These are phyloP conservation scores for Zygosaccharomyces pseudorouxii DNA, from an alignment of 805 yeast genomes.

Conservation along the genomic window DNA sequence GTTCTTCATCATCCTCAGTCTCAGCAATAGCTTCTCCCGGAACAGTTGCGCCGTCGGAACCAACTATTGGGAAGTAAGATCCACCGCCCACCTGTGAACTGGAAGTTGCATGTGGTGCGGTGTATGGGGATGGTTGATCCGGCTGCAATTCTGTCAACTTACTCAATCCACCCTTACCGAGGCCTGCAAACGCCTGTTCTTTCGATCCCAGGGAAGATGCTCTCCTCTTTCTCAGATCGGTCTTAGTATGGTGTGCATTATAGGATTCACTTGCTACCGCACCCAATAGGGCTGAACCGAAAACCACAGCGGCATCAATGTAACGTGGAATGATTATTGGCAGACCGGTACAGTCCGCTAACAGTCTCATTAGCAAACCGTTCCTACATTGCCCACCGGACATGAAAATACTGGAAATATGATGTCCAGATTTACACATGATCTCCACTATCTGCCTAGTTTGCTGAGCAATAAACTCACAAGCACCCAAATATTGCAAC, in stretches of 20 bases:
- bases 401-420: conserved; percentile 71
- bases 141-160: conserved; percentile 6
- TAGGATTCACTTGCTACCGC: conserved; percentile 83
- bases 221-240: conserved; percentile 15
- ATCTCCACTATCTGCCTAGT: conserved; percentile 90
- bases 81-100: conserved; percentile 38
- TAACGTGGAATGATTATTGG: conserved; percentile 91
- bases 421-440: conserved; percentile 77
- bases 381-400: conserved; percentile 97
- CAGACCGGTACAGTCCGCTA: conserved; percentile 89
- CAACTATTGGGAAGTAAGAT: conserved; percentile 48
- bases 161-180: conserved; percentile 9
- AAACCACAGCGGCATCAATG: conserved; percentile 95
- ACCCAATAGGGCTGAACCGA: conserved; percentile 92
- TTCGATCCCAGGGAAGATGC: conserved; percentile 15
- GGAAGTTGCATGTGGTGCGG: conserved; percentile 77
- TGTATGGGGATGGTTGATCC: conserved; percentile 58
- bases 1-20: conserved; percentile 45
- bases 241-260: conserved; percentile 26
- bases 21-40: conserved; percentile 12
- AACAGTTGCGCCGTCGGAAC: conserved; percentile 14
- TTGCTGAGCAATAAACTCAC: conserved; percentile 97
- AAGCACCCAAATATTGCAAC: conserved; percentile 81
- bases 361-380: conserved; percentile 76
- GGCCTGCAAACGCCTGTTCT: conserved; percentile 7